Evolutionary conservation across 352 stramenopile genomes (phyloP).

Genomic region (Phytophthora capsici): DNA sequence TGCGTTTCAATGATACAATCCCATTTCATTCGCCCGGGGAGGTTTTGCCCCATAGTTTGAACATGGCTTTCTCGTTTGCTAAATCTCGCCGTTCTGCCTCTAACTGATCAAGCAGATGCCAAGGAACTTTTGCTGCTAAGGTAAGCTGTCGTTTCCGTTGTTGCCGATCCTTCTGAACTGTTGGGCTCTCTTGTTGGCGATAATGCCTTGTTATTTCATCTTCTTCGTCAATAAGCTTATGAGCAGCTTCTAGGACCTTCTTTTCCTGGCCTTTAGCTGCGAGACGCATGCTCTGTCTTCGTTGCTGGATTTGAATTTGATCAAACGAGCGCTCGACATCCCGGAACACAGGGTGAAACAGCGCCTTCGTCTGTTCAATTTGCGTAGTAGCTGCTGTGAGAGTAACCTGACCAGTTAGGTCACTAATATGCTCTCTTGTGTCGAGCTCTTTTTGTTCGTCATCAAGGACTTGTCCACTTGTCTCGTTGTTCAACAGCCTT

Average conservation of each 20-base stretch:
- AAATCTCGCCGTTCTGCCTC: constrained; percentile 51
- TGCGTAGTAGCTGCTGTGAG: constrained; percentile 52
- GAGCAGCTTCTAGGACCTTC: not conserved
- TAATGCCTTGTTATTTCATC: not conserved
- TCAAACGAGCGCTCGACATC: constrained; percentile 59
- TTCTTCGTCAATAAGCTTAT: not conserved
- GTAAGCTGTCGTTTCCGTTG: constrained; percentile 42
- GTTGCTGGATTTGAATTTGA: constrained; percentile 46
- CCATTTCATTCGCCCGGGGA: constrained; percentile 22
- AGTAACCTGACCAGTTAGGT: constrained; percentile 54
- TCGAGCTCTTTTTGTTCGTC: constrained; percentile 32
- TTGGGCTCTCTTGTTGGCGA: constrained; percentile 11
- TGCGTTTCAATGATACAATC: too few relatives aligned
- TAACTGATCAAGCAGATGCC: constrained; percentile 74
- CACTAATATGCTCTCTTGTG: constrained; percentile 38
- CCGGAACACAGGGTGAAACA: constrained; percentile 73
- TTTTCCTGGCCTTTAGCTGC: constrained; percentile 10
- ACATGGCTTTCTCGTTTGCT: constrained; percentile 65
- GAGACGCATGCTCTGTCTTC: constrained; percentile 23
- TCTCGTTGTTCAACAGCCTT: constrained; percentile 15
- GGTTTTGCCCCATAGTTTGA: constrained; percentile 57
- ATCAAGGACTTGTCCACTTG: constrained; percentile 6
- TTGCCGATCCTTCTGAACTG: constrained; percentile 21
- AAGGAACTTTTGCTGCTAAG: constrained; percentile 65
- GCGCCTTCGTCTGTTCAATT: constrained; percentile 62